These are phyloP conservation scores for Cryphonectria radicalis DNA, from an alignment of 2,329 filamentous ascomycete species.

Conservation along the genomic window DNA sequence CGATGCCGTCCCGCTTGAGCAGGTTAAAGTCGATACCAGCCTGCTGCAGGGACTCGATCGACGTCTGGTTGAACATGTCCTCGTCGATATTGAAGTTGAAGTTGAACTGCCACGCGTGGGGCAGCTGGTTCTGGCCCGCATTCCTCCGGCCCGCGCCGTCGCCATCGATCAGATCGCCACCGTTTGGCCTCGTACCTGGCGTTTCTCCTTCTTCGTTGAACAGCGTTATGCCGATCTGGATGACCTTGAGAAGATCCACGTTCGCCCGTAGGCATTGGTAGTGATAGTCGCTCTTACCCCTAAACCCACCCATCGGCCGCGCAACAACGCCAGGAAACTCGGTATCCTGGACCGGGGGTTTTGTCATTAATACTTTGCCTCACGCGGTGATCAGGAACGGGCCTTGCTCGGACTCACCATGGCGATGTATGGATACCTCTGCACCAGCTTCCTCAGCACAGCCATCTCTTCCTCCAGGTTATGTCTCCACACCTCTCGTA, in stretches of 20 bases:
- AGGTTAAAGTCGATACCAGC: slow-evolving; percentile 90
- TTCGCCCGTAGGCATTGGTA: slow-evolving; percentile 98
- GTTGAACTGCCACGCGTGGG: slow-evolving; percentile 98
- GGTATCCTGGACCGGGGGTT: slow-evolving; percentile 69
- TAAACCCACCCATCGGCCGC: slow-evolving; percentile 91
- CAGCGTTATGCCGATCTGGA: slow-evolving; percentile 92
- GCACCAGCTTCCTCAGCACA: slow-evolving; percentile 77
- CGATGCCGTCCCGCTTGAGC: slow-evolving; percentile 87
- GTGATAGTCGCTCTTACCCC: slow-evolving; percentile 95
- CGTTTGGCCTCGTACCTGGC: slow-evolving; percentile 69
- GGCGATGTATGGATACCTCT: slow-evolving; percentile 93
- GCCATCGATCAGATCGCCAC: slow-evolving; percentile 47
- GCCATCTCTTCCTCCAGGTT: slow-evolving; percentile 93
- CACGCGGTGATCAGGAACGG: neutral
- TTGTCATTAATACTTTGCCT: slow-evolving; percentile 14
- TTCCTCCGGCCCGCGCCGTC: slow-evolving; percentile 45
- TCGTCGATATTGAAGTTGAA: slow-evolving; percentile 93
- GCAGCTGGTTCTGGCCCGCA: slow-evolving; percentile 59
- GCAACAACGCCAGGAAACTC: slow-evolving; percentile 98
- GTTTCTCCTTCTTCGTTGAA: slow-evolving; percentile 91
- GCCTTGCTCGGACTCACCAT: slow-evolving; percentile 69
- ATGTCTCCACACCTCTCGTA: slow-evolving; percentile 94
- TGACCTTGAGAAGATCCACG: slow-evolving; percentile 95
- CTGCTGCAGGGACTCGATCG: slow-evolving; percentile 86
- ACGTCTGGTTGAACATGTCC: slow-evolving; percentile 97